phyloP scores from a whole-genome alignment of 257 asterid species.

The Apocynum venetum region DNA sequence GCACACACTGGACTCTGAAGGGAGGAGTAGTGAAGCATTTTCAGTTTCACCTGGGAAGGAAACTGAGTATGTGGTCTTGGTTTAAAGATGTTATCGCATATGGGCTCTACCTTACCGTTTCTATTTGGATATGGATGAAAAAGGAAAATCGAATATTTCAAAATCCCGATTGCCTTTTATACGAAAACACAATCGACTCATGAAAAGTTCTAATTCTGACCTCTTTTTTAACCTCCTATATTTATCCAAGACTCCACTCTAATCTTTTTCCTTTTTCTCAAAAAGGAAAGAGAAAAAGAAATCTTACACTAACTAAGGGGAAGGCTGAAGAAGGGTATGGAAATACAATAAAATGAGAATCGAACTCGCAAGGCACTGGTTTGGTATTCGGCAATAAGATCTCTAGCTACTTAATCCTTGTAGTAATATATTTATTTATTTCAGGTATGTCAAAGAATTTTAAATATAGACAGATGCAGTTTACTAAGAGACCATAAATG shows the following conservation, averaged over 20 bases:
- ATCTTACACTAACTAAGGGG: not conserved
- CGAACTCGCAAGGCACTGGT: not conserved
- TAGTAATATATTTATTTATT: not conserved
- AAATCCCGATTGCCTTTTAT: not conserved
- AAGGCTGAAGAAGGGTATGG: not conserved
- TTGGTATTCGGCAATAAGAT: not conserved
- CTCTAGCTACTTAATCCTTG: not conserved
- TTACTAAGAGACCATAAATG: not conserved
- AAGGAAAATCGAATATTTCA: not conserved
- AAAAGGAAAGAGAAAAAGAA: not conserved
- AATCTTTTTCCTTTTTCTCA: not conserved
- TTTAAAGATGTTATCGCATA: not conserved
- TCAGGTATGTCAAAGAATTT: not conserved
- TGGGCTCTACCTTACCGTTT: not conserved
- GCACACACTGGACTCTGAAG: conserved; percentile 8
- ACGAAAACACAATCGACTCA: not conserved
- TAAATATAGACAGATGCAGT: not conserved
- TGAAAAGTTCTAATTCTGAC: not conserved
- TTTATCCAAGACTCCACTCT: too few relatives aligned
- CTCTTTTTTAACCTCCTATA: not conserved
- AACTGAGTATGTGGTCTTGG: not conserved
- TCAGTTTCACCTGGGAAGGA: not conserved
- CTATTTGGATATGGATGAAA: not conserved
- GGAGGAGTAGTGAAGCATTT: conserved; percentile 5
- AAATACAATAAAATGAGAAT: not conserved